A percentile compares a stretch with the other conserved stretches of the same genome.
phyloP scores from a whole-genome alignment of 208 protist species.

The Acanthamoeba triangularis region DNA sequence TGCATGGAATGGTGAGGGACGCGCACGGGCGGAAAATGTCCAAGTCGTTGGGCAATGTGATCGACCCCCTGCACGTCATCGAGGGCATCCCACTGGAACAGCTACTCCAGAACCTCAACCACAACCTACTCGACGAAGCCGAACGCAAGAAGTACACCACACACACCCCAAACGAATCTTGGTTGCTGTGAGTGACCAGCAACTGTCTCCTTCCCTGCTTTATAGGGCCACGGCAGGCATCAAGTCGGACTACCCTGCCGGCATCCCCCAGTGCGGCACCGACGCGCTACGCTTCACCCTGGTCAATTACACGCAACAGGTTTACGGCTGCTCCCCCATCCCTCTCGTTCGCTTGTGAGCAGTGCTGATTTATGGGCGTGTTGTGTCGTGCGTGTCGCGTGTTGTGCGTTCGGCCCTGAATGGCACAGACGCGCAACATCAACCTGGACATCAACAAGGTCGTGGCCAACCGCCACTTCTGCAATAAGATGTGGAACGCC shows the following conservation, averaged over 20 bases:
- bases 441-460: constrained; percentile 99
- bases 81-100: constrained; percentile 97
- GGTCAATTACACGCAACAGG: constrained; percentile 96
- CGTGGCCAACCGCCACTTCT: constrained; percentile 98
- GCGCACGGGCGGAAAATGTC: constrained; percentile 99
- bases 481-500: constrained; percentile 99
- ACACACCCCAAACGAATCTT: constrained; percentile 73
- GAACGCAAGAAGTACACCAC: constrained; percentile 92
- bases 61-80: constrained; percentile 99
- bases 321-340: background rate
- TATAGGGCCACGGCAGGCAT: constrained; percentile 86
- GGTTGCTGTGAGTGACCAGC: background rate
- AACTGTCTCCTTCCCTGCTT: background rate
- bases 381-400: background rate
- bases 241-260: constrained; percentile 96
- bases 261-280: constrained; percentile 98
- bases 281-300: constrained; percentile 99
- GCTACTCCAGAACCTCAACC: constrained; percentile 95
- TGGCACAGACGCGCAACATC: constrained; percentile 90
- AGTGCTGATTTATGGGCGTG: background rate
- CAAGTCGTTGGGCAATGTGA: constrained; percentile 99
- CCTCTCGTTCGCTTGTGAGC: too few species aligned
- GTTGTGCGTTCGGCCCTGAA: background rate
- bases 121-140: constrained; percentile 96
- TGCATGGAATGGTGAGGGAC: constrained; percentile 99